Base-by-base conservation (phyloP, 108 stramenopile species). In the Stephanodiscus triporus region DNA sequence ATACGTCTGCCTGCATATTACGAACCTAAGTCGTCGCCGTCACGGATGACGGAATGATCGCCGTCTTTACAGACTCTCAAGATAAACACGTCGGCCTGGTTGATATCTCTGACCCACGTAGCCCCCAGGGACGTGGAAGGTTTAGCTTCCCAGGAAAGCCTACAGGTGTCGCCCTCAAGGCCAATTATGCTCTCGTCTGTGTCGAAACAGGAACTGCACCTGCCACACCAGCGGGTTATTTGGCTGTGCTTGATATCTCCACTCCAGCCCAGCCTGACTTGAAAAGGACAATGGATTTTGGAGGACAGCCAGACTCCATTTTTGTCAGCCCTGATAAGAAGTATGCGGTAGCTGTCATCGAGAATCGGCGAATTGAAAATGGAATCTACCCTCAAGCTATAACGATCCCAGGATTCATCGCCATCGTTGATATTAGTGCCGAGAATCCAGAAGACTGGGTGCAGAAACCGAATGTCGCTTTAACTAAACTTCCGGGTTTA, bases 331-430 rank as follows among this genome's bases (percentile, higher is more conserved):
- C 81, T 0, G 86, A 91, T 26, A 70, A 70, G 10, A 70, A 73
- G 17, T 87, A 80, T 55, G 66, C 84, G 22, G 86, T 81, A 9
- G 80, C 88, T 56, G 85, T 83, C 70, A 88, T 91, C 36, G 90
- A 88, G 63, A 88, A 91, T 56, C 86, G 87, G 54, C 84, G 91
- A 37, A 86, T 85, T 59, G 86, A 88, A 73, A 87, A 88, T 55
- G 22, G 88, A 84, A 34, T 87, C 78, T 27, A 59, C 14, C 37
- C 76, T 72, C 54, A 85, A 75, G 51, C 83, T 27, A 86, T 86
- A 20, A 36, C 36, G 6, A 36, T 36, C 36, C 78, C 84, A 29
- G 90, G 86, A 14, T 86, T 60, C 36, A 60, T 91, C 30, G 66
- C 71, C 5, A 59, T 88, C 30, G 38, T 91, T 42, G 77, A 77